A percentile compares a stretch with the other conserved stretches of the same genome.
phyloP scores from a whole-genome alignment of 1,284 basidiomycete genomes.

The Stereum hirsutum region DNA sequence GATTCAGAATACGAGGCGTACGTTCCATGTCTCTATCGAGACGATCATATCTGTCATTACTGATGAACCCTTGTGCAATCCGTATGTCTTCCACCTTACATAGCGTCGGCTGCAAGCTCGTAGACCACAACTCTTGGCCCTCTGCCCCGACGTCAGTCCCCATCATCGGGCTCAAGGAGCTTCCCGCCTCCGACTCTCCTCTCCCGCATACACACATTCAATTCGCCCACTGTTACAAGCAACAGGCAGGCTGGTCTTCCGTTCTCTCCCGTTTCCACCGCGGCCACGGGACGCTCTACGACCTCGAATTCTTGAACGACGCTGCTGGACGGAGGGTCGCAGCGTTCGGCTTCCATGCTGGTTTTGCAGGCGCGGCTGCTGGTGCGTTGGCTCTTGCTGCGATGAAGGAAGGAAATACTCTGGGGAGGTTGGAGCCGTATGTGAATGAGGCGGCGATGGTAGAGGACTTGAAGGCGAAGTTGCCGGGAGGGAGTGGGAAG shows the following conservation, averaged over 20 bases:
- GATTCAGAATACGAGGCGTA: conserved; percentile 92
- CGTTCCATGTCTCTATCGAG: conserved; percentile 21
- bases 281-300: conserved; percentile 88
- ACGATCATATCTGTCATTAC: conserved; percentile 2
- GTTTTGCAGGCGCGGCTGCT: conserved; percentile 94
- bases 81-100: too few relatives aligned
- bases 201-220: conserved; percentile 95
- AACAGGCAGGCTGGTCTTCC: conserved; percentile 88
- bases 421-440: conserved; percentile 74
- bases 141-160: conserved; percentile 66
- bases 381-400: conserved; percentile 82
- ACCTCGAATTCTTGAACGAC: conserved; percentile 95
- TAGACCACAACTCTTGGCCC: conserved; percentile 88
- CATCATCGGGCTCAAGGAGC: conserved; percentile 96
- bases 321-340: conserved; percentile 83
- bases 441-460: conserved; percentile 81
- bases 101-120: conserved; percentile 86
- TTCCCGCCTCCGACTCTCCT: conserved; percentile 74
- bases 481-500: conserved; percentile 68
- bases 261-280: conserved; percentile 84
- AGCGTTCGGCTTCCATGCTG: conserved; percentile 99
- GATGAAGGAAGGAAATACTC: conserved; percentile 47
- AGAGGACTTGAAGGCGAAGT: conserved; percentile 52
- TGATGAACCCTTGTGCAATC: conserved; percentile 5
- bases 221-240: conserved; percentile 98